Conservation (phyloP, 768 basidiomycete genomes). For the Rhizopogon sp. region DNA sequence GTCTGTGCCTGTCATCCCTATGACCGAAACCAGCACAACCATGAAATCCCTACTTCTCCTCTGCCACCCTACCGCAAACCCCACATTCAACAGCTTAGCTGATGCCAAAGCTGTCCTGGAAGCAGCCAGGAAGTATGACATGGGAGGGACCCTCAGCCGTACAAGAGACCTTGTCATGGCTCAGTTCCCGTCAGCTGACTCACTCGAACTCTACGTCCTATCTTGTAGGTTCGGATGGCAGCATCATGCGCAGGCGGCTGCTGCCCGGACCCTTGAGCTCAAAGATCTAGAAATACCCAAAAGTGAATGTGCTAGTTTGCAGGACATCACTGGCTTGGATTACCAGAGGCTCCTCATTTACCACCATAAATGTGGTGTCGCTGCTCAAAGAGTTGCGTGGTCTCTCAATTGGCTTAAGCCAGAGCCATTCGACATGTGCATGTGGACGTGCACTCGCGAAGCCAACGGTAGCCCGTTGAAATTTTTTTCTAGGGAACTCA, state of each 20-base stretch:
- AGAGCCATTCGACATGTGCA: not conserved
- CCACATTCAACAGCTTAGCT: conserved; percentile 5
- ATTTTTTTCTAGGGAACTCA: no score
- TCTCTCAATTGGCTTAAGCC: not conserved
- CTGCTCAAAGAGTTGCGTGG: not conserved
- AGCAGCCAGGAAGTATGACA: conserved; percentile 20
- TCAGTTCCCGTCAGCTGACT: conserved; percentile 7
- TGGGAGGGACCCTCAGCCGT: conserved; percentile 14
- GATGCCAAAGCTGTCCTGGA: conserved; percentile 9
- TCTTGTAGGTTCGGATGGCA: conserved; percentile 16
- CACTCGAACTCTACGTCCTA: conserved; percentile 23
- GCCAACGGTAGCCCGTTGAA: not conserved
- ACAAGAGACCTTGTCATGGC: conserved; percentile 10
- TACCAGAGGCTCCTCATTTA: conserved; percentile 38
- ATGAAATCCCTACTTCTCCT: conserved; percentile 32
- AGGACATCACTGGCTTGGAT: conserved; percentile 35
- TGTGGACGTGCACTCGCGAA: not conserved
- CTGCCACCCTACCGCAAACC: conserved; percentile 29
- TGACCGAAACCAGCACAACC: conserved; percentile 35
- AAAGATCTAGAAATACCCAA: not conserved
- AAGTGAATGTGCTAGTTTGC: conserved; percentile 31
- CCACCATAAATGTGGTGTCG: conserved; percentile 32
- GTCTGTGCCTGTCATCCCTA: conserved; percentile 29
- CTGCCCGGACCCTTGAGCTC: conserved; percentile 14
- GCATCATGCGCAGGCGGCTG: conserved; percentile 17